Conservation (phyloP, 257 asterid genomes). For the Lycium barbarum region DNA sequence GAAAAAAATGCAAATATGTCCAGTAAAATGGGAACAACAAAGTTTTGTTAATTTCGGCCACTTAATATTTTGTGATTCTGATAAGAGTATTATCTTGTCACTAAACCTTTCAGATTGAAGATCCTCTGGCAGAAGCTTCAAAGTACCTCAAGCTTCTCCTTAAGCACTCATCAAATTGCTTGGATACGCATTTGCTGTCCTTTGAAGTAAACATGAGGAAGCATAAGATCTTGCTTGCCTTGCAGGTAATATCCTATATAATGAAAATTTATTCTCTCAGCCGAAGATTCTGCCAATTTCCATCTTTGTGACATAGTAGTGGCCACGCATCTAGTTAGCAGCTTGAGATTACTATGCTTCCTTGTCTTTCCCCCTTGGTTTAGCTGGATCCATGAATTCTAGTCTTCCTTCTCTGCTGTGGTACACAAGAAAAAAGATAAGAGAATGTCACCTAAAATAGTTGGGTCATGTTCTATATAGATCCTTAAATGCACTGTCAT, state of each 20-base stretch:
- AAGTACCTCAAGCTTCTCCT: conserved; percentile 95
- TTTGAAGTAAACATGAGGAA: conserved; percentile 94
- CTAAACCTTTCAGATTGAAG: conserved; percentile 72
- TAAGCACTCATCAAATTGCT: conserved; percentile 81
- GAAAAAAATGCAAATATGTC: neutral
- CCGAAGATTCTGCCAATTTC: neutral
- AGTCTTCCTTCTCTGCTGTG: neutral
- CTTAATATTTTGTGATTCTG: conserved; percentile 4
- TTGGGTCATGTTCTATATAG: neutral
- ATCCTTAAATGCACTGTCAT: neutral
- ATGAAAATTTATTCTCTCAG: neutral
- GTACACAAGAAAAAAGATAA: neutral
- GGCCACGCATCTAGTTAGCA: neutral
- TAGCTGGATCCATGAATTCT: neutral
- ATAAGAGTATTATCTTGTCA: conserved; percentile 4
- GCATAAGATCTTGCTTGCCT: conserved; percentile 80
- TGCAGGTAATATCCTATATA: conserved; percentile 62
- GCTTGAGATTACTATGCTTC: conserved; percentile 17
- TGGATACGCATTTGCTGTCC: conserved; percentile 85
- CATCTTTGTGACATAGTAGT: neutral
- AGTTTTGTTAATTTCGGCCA: neutral
- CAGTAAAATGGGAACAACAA: neutral
- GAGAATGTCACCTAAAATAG: neutral
- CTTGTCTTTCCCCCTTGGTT: conserved; percentile 14
- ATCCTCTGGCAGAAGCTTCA: conserved; percentile 89